A percentile compares a stretch with the other conserved stretches of the same genome.
Evolutionary conservation across 495 filamentous ascomycete genomes (phyloP).

Genomic region (Hypoxylon trugodes): DNA sequence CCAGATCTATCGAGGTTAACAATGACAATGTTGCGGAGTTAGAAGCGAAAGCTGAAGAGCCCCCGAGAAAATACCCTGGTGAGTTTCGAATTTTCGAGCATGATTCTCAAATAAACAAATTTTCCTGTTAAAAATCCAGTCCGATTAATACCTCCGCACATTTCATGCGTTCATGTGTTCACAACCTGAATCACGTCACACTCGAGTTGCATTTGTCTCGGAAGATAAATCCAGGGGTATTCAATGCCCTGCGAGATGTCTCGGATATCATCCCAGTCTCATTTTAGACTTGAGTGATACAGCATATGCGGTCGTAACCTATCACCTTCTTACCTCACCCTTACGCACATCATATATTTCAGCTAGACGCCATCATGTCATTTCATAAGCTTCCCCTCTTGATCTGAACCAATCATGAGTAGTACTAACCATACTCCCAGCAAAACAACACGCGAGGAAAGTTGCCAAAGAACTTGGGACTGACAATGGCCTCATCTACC

Average conservation of each 20-base stretch:
- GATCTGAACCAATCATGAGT: neutral
- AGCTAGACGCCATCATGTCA: neutral
- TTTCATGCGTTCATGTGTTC: neutral
- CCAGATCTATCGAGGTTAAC: conserved; percentile 44
- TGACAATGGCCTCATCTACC: conserved; percentile 68
- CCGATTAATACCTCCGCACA: neutral
- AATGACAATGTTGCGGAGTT: conserved; percentile 23
- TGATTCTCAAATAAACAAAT: conserved; percentile 6
- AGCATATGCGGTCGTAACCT: neutral
- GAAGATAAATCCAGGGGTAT: neutral
- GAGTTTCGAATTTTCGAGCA: conserved; percentile 27
- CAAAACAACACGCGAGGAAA: conserved; percentile 80
- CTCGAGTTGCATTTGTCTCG: neutral
- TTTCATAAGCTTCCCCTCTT: neutral
- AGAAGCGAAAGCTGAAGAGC: conserved; percentile 18
- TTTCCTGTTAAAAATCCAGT: neutral
- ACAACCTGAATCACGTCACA: neutral
- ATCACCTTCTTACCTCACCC: neutral
- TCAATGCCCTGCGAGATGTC: neutral
- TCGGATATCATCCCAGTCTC: neutral
- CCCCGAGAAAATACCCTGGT: conserved; percentile 54
- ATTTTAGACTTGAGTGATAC: conserved; percentile 4
- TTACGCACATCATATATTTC: neutral
- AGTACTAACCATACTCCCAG: conserved; percentile 53
- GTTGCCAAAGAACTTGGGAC: conserved; percentile 72